Conservation (phyloP, 495 filamentous ascomycete species). For the Penicillium pulvis region DNA sequence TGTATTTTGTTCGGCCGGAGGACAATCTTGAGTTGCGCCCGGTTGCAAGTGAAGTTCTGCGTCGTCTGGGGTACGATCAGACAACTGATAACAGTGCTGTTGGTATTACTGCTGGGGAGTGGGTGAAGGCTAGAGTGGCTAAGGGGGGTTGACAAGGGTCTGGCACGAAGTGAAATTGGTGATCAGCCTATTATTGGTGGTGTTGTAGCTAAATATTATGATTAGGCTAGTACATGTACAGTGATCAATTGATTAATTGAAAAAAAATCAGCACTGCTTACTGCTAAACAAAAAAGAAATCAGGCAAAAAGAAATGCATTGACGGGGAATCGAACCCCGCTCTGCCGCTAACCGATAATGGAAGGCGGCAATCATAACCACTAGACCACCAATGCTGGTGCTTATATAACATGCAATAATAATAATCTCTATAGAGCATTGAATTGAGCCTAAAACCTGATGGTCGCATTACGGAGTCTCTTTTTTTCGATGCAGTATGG, state of each 20-base stretch:
- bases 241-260: no score
- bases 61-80: conserved; percentile 24
- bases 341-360: not conserved
- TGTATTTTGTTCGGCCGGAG: conserved; percentile 52
- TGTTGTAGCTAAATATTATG: conserved; percentile 14
- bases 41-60: conserved; percentile 18
- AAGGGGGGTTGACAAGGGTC: conserved; percentile 14
- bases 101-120: conserved; percentile 42
- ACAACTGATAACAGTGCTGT: conserved; percentile 35
- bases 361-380: conserved; percentile 5
- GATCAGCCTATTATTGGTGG: conserved; percentile 14
- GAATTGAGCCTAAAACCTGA: no score
- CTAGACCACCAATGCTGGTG: conserved; percentile 3
- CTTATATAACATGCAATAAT: not conserved
- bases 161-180: conserved; percentile 9
- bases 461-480: no score
- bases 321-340: conserved; percentile 6
- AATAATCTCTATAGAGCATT: no score
- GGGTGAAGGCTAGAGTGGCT: conserved; percentile 42
- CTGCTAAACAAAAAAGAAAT: not conserved
- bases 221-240: not conserved
- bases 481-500: no score
- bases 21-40: conserved; percentile 20
- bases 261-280: no score
- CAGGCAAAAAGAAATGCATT: not conserved